phyloP scores from a whole-genome alignment of 1,139 yeast genomes.

The Pichia sp. region DNA sequence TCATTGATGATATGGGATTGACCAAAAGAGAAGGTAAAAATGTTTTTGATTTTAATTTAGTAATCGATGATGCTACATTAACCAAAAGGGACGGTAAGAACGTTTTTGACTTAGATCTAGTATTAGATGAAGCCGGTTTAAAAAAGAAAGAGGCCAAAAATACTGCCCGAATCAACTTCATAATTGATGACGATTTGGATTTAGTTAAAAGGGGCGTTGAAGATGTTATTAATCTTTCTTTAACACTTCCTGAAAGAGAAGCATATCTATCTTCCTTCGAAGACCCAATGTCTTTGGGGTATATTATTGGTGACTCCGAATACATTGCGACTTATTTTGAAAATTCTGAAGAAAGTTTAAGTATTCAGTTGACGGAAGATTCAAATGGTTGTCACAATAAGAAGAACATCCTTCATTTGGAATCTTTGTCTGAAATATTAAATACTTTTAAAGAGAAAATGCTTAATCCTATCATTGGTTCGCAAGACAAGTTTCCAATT shows the following conservation, averaged over 20 bases:
- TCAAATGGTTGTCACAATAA: constrained; percentile 7
- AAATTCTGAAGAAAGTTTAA: constrained; percentile 2
- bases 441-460: constrained; percentile 12
- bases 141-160: constrained; percentile 23
- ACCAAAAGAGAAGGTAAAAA: constrained; percentile 24
- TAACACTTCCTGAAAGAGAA: constrained; percentile 1
- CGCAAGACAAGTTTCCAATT: constrained; percentile 15
- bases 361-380: constrained; percentile 6
- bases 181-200: constrained; percentile 14
- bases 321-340: constrained; percentile 4
- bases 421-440: constrained; percentile 10
- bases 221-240: constrained; percentile 10
- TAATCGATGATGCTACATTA: constrained; percentile 17
- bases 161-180: constrained; percentile 13
- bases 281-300: constrained; percentile 12
- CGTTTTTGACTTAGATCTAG: constrained; percentile 18
- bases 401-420: constrained; percentile 7
- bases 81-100: constrained; percentile 25
- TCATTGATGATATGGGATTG: constrained; percentile 5
- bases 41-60: constrained; percentile 14
- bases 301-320: constrained; percentile 12
- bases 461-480: constrained; percentile 19
- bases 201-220: constrained; percentile 16
- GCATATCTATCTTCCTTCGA: neutral
- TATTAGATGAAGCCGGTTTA: constrained; percentile 14